Conservation (phyloP, 2,329 filamentous ascomycete genomes). For the Didymella keratinophila region DNA sequence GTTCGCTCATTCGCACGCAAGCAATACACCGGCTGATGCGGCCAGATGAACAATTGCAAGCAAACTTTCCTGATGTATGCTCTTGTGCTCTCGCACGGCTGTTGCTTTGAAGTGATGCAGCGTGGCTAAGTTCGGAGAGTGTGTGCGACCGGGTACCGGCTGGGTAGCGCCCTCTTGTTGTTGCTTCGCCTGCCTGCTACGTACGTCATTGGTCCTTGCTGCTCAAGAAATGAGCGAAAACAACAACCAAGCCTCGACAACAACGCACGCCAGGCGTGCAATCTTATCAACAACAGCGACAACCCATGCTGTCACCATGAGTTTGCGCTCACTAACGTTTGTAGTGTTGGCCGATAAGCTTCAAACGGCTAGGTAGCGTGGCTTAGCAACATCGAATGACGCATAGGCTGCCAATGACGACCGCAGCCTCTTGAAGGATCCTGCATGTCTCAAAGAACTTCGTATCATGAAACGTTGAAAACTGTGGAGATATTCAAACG, state of each 20-base stretch:
- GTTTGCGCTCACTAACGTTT: neutral
- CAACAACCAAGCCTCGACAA: neutral
- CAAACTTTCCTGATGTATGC: neutral
- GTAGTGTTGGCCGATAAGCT: slow-evolving; percentile 4
- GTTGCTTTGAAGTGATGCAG: no score
- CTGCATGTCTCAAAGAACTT: slow-evolving; percentile 6
- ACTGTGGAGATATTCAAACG: slow-evolving; percentile 3
- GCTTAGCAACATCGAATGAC: slow-evolving; percentile 22
- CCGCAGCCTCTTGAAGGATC: slow-evolving; percentile 4
- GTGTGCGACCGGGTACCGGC: neutral
- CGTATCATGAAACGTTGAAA: slow-evolving; percentile 17
- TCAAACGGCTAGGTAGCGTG: slow-evolving; percentile 16
- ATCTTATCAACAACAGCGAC: neutral
- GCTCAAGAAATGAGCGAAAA: neutral
- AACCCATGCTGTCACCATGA: slow-evolving; percentile 1
- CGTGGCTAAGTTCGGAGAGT: no score
- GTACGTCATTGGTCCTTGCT: neutral
- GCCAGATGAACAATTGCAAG: no score
- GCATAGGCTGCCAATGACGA: slow-evolving; percentile 17
- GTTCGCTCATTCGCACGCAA: no score
- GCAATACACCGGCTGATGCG: no score
- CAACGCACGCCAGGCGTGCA: neutral
- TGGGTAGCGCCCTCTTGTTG: neutral
- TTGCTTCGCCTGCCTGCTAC: neutral
- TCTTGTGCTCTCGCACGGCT: no score